phyloP scores from a whole-genome alignment of 306 rosid species.

The Astragalus membranaceus region DNA sequence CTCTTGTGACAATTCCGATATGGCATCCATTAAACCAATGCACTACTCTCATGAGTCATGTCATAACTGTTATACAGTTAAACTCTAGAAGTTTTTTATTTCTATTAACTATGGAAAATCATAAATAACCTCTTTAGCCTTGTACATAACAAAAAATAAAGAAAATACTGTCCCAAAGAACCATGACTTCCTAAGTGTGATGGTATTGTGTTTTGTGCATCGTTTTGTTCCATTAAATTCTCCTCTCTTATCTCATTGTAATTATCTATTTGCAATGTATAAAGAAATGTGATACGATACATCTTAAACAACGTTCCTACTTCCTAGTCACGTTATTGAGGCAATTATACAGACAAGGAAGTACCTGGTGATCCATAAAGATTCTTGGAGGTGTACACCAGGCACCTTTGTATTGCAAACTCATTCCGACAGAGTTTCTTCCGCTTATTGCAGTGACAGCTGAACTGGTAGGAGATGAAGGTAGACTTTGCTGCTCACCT shows the following conservation, averaged over 20 bases:
- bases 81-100: background rate
- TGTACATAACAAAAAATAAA: background rate
- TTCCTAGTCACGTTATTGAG: slow-evolving; percentile 9
- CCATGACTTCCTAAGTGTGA: background rate
- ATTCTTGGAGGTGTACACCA: slow-evolving; percentile 93
- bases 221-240: slow-evolving; percentile 5
- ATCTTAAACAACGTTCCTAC: background rate
- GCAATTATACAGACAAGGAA: slow-evolving; percentile 6
- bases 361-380: slow-evolving; percentile 82
- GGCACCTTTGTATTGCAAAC: slow-evolving; percentile 70
- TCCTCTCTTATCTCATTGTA: background rate
- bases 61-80: background rate
- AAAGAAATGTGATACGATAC: background rate
- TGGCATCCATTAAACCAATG: background rate
- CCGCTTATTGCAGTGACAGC: slow-evolving; percentile 79
- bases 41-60: background rate
- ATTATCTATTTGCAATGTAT: background rate
- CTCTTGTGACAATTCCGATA: background rate
- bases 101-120: background rate
- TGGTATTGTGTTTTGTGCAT: background rate
- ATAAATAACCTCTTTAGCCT: background rate
- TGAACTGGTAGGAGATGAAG: slow-evolving; percentile 75
- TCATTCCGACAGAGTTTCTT: slow-evolving; percentile 74
- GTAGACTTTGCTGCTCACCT: slow-evolving; percentile 69
- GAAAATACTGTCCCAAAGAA: background rate